Evolutionary conservation across 306 rosid species (phyloP), one percentile per base, ranked within the genome.

Genomic region (Acmispon strigosus): DNA sequence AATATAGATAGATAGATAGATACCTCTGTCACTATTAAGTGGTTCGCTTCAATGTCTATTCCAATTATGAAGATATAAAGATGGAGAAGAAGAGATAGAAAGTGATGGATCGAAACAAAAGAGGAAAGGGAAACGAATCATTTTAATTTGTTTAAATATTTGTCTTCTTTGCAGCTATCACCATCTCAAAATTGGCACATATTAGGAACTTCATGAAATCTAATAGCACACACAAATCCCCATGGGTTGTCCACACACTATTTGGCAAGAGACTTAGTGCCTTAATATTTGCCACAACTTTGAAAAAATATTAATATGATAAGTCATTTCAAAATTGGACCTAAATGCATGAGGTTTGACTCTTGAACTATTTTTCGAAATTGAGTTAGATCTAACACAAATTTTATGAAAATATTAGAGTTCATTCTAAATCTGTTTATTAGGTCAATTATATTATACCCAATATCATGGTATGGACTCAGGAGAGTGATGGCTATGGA

Each of bases 21-120:
- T 73, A 64, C 84, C 77, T 47, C 4, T 69, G 69, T 73, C 83
- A 44, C 70, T 44, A 62, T 51, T 20, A 69, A 47, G 65, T 49
- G 69, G 66, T 62, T 73, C 18, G 10, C 22, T 49, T 62, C 70
- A 27, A 55, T 55, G 80, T 77, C 77, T 29, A 73, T 68, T 47
- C 66, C 64, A 73, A 55, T 70, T 62, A 73, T 69, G 70, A 57
- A 24, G 77, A 77, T 76, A 76, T 13, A 62, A 54, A 52, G 69
- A 51, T 17, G 37, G 13, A 32, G 39, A 51, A 7, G 66, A 59
- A 50, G 62, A 19, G 45, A 9, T 43, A 8, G 70, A 74, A 39
- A 78, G 61, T 37, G 77, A 71, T 58, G 15, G 60, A 70, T 47
- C 39, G 13, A 27, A 27, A 24, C 14, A 47, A 69, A 55, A 24